A percentile compares a stretch with the other conserved stretches of the same genome.
phyloP scores from a whole-genome alignment of 108 stramenopile species.

The Nannochloropsis salina region DNA sequence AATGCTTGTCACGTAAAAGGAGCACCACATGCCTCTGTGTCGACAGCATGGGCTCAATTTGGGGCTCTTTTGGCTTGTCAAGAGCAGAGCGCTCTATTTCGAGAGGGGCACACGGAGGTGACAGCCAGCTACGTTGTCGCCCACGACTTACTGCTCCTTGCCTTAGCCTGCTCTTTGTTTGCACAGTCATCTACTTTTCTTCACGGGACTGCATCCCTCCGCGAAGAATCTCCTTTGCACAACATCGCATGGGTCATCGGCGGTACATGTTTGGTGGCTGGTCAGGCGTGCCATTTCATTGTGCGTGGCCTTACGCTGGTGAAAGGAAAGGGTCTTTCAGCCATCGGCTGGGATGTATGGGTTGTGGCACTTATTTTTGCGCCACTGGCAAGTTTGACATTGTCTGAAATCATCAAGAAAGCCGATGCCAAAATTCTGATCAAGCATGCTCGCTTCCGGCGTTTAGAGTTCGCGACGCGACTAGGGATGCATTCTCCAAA shows the following conservation, averaged over 20 bases:
- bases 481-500: conserved; percentile 57
- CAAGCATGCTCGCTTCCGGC: conserved; percentile 36
- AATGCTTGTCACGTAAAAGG: neutral
- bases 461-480: conserved; percentile 53
- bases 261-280: neutral
- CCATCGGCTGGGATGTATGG: conserved; percentile 15
- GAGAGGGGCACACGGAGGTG: neutral
- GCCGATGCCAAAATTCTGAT: neutral
- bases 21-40: neutral
- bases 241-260: neutral
- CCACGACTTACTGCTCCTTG: neutral
- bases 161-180: neutral
- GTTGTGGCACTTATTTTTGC: conserved; percentile 8
- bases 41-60: neutral
- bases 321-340: neutral
- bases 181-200: neutral
- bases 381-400: neutral
- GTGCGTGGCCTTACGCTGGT: neutral
- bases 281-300: neutral
- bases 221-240: neutral
- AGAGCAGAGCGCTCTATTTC: neutral
- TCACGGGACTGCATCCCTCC: neutral
- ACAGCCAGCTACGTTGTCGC: neutral
- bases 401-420: neutral
- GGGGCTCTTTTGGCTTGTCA: neutral